Evolutionary conservation across 805 yeast species (phyloP).

Genomic region (Starmerella cellae): DNA sequence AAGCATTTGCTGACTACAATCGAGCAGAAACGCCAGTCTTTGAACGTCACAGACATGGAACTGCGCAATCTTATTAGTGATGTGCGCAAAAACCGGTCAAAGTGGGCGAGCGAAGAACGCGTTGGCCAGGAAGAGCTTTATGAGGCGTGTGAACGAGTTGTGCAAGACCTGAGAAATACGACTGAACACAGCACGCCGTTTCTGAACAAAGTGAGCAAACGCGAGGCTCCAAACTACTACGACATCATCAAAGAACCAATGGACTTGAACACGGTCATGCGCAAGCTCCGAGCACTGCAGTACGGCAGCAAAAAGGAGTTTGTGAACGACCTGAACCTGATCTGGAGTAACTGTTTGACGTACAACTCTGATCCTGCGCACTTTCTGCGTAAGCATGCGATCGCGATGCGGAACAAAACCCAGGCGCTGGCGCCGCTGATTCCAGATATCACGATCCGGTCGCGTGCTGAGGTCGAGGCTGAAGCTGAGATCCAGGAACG

Average conservation of each 20-base stretch:
- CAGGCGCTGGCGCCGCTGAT: conserved; percentile 62
- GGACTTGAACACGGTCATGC: conserved; percentile 92
- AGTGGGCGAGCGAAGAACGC: conserved; percentile 93
- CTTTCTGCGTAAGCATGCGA: conserved; percentile 77
- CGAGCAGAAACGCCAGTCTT: conserved; percentile 63
- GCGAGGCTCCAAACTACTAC: conserved; percentile 96
- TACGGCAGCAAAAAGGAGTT: conserved; percentile 77
- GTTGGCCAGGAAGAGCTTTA: conserved; percentile 96
- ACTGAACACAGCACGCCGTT: conserved; percentile 97
- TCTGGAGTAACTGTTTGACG: conserved; percentile 87
- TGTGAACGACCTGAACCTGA: conserved; percentile 88
- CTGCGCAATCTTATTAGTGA: conserved; percentile 76
- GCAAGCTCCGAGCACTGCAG: conserved; percentile 68
- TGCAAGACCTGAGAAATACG: conserved; percentile 72
- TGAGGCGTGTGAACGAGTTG: conserved; percentile 94
- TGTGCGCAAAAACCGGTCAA: conserved; percentile 86
- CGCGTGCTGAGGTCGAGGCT: conserved; percentile 30
- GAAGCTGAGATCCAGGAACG: conserved; percentile 26
- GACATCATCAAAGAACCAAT: conserved; percentile 82
- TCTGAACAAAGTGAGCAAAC: conserved; percentile 84
- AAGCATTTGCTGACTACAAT: conserved; percentile 70
- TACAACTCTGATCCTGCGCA: conserved; percentile 93
- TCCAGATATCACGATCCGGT: conserved; percentile 75
- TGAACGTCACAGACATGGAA: conserved; percentile 64
- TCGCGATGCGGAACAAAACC: conserved; percentile 91